Base-by-base conservation (phyloP, 192 early-diverging fungal genomes). In the Coemansia asiatica region DNA sequence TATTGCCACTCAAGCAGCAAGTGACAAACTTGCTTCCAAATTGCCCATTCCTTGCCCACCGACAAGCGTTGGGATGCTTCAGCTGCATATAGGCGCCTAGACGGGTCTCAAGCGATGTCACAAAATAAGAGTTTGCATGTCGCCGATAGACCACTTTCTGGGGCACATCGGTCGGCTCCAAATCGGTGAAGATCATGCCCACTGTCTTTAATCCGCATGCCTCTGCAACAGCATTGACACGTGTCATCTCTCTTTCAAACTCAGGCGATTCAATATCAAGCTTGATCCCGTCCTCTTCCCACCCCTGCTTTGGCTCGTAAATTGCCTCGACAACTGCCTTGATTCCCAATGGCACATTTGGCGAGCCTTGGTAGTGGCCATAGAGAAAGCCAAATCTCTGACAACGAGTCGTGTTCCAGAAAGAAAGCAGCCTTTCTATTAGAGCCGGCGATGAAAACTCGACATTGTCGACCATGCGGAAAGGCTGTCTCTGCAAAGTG, bases 21-120 rank as follows among this genome's bases (percentile, higher is more conserved):
- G 96, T 98, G 28, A 98, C 94, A 75, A 99, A 97, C 63, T 95
- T 92, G 69, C 89, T 91, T 15, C 94, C 92, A 76, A 93, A 98
- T 22, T 86, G 82, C 2, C 94, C 94, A 1, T 86, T 85, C 18
- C 83, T 69, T 8, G 91, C 88, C 81, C 91, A 95, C 60, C 85
- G 85, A 58, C 87, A 87, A 4, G 74, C 51, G 21, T 86, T 88
- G 25, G 90, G 93, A 68, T 94, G 72, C 65, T 79, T 75, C 40
- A 83, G 76, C 71, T 99, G 92, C 85, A 93, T 88, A 29, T 92
- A 85, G 0, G 95, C 95, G 2, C 92, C 86, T 64, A 96, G 89
- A 16, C 89, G 84, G 64, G 88, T 89, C 74, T 98, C 97, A 48
- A 93, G 89, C 1, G 93, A 94, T 0, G 94, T 91, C 66, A 99